phyloP scores from a whole-genome alignment of 441 rosid species.

The Eutrema salsugineum region DNA sequence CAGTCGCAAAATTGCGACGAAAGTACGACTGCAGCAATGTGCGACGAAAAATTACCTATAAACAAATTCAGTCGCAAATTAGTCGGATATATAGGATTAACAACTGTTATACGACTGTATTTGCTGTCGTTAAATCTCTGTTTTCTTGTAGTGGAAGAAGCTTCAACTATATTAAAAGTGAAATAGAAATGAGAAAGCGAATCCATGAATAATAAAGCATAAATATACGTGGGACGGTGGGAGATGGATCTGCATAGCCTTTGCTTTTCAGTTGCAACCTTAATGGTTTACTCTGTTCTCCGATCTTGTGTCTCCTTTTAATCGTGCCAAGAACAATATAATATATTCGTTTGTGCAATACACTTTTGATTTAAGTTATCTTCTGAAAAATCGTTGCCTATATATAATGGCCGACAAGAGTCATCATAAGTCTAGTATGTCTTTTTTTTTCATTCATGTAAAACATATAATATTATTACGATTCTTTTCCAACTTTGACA shows the following conservation, averaged over 20 bases:
- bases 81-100: too few relatives aligned
- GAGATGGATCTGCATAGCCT: conserved; percentile 1
- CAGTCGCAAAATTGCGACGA: too few relatives aligned
- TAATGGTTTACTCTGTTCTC: conserved; percentile 10
- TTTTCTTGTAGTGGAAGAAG: too few relatives aligned
- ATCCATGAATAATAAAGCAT: background rate
- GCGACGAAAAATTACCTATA: too few relatives aligned
- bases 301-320: conserved; percentile 24
- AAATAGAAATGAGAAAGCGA: background rate
- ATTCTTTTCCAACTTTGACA: conserved; percentile 10
- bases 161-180: background rate
- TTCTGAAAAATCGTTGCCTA: conserved; percentile 22
- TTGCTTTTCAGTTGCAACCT: conserved; percentile 15
- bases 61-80: too few relatives aligned
- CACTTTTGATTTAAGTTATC: conserved; percentile 20
- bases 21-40: too few relatives aligned
- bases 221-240: conserved; percentile 19
- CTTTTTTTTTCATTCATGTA: background rate
- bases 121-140: too few relatives aligned
- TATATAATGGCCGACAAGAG: conserved; percentile 32
- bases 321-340: conserved; percentile 24
- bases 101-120: too few relatives aligned
- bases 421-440: conserved; percentile 23
- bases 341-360: conserved; percentile 14
- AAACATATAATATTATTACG: background rate